Evolutionary conservation across 2,329 filamentous ascomycete species (phyloP).

Genomic region (Microcyclospora tardicrescens): DNA sequence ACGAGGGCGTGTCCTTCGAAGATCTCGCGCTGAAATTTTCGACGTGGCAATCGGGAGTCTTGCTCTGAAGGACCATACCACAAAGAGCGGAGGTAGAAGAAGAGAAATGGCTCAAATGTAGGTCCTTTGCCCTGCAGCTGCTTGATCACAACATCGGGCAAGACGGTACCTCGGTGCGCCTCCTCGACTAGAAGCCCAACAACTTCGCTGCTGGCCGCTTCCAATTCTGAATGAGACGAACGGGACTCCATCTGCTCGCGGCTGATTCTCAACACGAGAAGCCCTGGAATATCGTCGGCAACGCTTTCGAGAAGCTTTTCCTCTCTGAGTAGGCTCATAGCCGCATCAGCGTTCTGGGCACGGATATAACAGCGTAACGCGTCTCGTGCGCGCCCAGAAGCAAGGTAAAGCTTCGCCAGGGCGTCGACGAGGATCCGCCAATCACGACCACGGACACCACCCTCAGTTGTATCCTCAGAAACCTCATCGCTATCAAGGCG

Average conservation of each 20-base stretch:
- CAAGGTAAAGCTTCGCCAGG: conserved; percentile 72
- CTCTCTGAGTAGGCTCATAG: conserved; percentile 73
- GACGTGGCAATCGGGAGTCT: conserved; percentile 13
- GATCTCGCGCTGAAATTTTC: conserved; percentile 17
- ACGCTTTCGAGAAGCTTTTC: conserved; percentile 84
- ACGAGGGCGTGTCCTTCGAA: conserved; percentile 56
- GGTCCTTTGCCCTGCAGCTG: conserved; percentile 57
- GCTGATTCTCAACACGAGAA: conserved; percentile 76
- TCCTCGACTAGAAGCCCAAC: conserved; percentile 81
- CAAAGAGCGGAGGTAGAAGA: conserved; percentile 78
- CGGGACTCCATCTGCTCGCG: conserved; percentile 48
- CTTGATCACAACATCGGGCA: conserved; percentile 60
- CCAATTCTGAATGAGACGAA: conserved; percentile 57
- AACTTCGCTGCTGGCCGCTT: conserved; percentile 68
- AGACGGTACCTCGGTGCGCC: conserved; percentile 76
- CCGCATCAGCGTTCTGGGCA: conserved; percentile 81
- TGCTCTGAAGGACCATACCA: conserved; percentile 59
- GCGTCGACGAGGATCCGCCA: conserved; percentile 85
- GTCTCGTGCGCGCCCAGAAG: conserved; percentile 66
- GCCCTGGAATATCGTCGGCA: conserved; percentile 73
- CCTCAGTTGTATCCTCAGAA: conserved; percentile 61
- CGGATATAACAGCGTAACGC: conserved; percentile 81
- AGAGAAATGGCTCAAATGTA: conserved; percentile 58
- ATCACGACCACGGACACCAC: conserved; percentile 55
- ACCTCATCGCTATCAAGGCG: conserved; percentile 63